phyloP scores from a whole-genome alignment of 2,329 filamentous ascomycete species.

The Ampelomyces quisqualis region DNA sequence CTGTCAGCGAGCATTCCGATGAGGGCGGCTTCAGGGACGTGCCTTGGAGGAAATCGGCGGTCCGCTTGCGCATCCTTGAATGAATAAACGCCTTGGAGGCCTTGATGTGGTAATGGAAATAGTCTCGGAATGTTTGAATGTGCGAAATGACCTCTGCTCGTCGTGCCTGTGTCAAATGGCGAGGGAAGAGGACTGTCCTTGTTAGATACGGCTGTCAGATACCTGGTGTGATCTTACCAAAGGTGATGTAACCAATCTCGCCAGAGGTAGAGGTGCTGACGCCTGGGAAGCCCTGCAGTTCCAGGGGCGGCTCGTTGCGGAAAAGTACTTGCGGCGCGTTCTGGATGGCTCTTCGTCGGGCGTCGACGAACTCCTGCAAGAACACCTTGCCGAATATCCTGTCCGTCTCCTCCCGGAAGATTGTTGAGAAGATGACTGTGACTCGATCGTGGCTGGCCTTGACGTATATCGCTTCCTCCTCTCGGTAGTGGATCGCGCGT shows the following conservation, averaged over 20 bases:
- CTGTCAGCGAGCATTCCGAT: conserved; percentile 38
- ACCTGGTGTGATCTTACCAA: conserved; percentile 63
- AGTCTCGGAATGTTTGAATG: conserved; percentile 99
- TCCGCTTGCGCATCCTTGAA: conserved; percentile 95
- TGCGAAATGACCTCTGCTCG: conserved; percentile 96
- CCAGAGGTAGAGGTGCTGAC: conserved; percentile 70
- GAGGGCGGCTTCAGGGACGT: conserved; percentile 31
- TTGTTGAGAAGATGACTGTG: conserved; percentile 97
- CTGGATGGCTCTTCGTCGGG: conserved; percentile 89
- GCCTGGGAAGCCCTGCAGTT: conserved; percentile 85
- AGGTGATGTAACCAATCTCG: conserved; percentile 96
- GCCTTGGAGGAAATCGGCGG: conserved; percentile 98
- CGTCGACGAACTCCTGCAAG: conserved; percentile 92
- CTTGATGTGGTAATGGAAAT: conserved; percentile 99
- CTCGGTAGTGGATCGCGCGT: conserved; percentile 96
- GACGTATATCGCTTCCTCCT: conserved; percentile 98
- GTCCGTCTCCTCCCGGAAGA: conserved; percentile 97
- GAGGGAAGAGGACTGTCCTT: conserved; percentile 80
- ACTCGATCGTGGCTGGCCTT: conserved; percentile 97
- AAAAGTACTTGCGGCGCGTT: conserved; percentile 98
- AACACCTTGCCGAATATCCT: conserved; percentile 98
- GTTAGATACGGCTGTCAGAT: conserved; percentile 17
- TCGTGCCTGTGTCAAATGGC: conserved; percentile 86
- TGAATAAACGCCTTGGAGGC: conserved; percentile 99
- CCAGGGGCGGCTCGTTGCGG: conserved; percentile 88